A percentile compares a stretch with the other conserved stretches of the same genome.
Conservation (phyloP, 352 stramenopile genomes). For the Globisporangium alternatum region DNA sequence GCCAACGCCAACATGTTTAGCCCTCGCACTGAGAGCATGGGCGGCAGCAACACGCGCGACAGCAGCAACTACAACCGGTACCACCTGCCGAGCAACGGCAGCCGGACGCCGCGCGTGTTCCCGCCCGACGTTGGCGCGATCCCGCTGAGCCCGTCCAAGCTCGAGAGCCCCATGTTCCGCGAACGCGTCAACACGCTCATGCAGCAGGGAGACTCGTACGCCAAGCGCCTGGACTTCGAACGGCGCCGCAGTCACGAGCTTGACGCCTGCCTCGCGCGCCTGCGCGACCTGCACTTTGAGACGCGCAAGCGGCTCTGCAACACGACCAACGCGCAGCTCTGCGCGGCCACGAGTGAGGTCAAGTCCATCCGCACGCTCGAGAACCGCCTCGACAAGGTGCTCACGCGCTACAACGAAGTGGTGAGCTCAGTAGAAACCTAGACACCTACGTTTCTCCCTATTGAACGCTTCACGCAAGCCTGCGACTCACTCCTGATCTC, state of each 20-base stretch:
- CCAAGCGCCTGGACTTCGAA: slow-evolving; percentile 66
- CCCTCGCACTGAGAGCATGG: slow-evolving; percentile 9
- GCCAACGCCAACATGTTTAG: slow-evolving; percentile 16
- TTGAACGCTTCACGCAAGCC: too few relatives aligned
- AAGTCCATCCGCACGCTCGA: slow-evolving; percentile 74
- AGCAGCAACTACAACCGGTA: slow-evolving; percentile 29
- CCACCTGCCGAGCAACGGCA: slow-evolving; percentile 30
- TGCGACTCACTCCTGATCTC: background rate
- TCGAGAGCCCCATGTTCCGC: slow-evolving; percentile 73
- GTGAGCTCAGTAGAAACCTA: slow-evolving; percentile 14
- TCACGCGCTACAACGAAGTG: slow-evolving; percentile 84
- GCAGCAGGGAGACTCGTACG: slow-evolving; percentile 72
- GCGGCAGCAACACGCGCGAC: slow-evolving; percentile 3
- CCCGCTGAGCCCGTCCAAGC: slow-evolving; percentile 59
- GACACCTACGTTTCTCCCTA: background rate
- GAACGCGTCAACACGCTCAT: slow-evolving; percentile 61
- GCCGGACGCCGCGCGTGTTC: slow-evolving; percentile 51
- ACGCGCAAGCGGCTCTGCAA: slow-evolving; percentile 51
- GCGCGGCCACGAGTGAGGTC: slow-evolving; percentile 44
- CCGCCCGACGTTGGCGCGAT: slow-evolving; percentile 49
- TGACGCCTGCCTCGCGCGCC: slow-evolving; percentile 30
- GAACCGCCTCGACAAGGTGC: slow-evolving; percentile 79
- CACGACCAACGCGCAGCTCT: slow-evolving; percentile 43
- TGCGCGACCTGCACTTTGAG: slow-evolving; percentile 46
- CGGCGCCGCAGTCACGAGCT: slow-evolving; percentile 49